Percentiles rank a stretch among this genome's conserved stretches.
These are phyloP conservation scores for Dryas alaskensis DNA, from an alignment of 306 rosid species.

Conservation along the genomic window DNA sequence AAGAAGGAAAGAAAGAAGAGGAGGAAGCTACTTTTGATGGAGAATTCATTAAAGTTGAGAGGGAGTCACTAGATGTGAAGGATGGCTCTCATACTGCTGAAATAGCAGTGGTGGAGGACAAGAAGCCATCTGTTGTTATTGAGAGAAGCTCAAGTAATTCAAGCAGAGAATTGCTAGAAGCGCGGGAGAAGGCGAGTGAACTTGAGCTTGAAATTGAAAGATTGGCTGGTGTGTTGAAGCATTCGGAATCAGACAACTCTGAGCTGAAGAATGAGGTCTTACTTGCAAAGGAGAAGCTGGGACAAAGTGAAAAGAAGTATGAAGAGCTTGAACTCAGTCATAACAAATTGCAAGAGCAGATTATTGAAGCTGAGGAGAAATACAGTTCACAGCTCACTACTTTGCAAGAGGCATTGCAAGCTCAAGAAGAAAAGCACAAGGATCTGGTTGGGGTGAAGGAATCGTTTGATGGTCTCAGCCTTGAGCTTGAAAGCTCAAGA, in stretches of 20 bases:
- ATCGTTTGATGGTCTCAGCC: constrained; percentile 50
- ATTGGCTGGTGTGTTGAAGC: constrained; percentile 58
- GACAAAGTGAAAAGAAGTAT: constrained; percentile 53
- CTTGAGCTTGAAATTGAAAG: constrained; percentile 64
- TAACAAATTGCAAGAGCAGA: constrained; percentile 64
- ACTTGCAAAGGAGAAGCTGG: constrained; percentile 57
- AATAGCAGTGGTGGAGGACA: constrained; percentile 29
- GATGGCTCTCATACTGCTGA: constrained; percentile 32
- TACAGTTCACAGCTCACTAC: constrained; percentile 51
- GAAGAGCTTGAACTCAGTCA: constrained; percentile 60
- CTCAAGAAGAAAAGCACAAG: constrained; percentile 65
- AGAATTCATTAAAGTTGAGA: constrained; percentile 93
- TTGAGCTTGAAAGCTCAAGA: constrained; percentile 66
- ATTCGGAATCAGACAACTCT: constrained; percentile 69
- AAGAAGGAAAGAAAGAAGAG: constrained; percentile 67
- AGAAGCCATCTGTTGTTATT: constrained; percentile 31
- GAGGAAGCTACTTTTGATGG: constrained; percentile 84
- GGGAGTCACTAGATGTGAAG: constrained; percentile 55
- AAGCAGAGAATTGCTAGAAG: constrained; percentile 76
- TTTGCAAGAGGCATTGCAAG: constrained; percentile 65
- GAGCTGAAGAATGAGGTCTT: constrained; percentile 66
- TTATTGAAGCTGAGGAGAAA: constrained; percentile 59
- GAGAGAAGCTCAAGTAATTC: constrained; percentile 57
- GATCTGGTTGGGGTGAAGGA: constrained; percentile 70
- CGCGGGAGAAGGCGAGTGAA: constrained; percentile 77